A percentile compares a stretch with the other conserved stretches of the same genome.
Conservation (phyloP, 768 basidiomycete genomes). For the Jaapia argillacea region DNA sequence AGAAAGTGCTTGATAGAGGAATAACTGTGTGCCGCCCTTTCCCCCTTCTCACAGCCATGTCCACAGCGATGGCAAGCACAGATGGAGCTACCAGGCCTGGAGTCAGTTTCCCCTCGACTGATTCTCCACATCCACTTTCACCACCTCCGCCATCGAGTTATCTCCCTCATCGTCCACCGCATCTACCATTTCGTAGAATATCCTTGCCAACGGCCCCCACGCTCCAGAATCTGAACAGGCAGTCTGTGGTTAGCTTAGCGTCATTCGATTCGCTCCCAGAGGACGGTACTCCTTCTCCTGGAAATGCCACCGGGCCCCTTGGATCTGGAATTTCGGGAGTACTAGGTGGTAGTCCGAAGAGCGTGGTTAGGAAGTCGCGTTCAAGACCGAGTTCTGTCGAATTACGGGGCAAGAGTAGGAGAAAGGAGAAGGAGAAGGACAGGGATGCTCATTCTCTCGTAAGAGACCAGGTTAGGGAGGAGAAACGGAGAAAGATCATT, state of each 20-base stretch:
- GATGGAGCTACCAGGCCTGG: no score
- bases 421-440: conserved; percentile 20
- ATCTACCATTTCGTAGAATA: conserved; percentile 38
- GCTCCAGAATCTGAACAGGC: conserved; percentile 40
- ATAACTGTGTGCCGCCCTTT: no score
- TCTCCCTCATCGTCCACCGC: conserved; percentile 41
- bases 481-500: conserved; percentile 61
- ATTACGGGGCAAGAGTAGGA: conserved; percentile 26
- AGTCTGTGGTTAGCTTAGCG: conserved; percentile 59
- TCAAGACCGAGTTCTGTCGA: conserved; percentile 28
- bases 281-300: conserved; percentile 20
- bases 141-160: conserved; percentile 2
- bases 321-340: no score
- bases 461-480: conserved; percentile 35
- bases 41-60: no score
- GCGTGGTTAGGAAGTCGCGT: conserved; percentile 16
- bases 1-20: no score
- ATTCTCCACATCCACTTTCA: conserved; percentile 2
- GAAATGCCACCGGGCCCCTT: no score
- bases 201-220: conserved; percentile 31
- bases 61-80: no score
- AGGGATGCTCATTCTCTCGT: conserved; percentile 18
- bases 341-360: no score
- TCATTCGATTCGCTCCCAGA: conserved; percentile 69
- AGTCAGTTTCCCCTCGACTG: conserved; percentile 11